These are phyloP conservation scores for Fusarium sp. DNA, from an alignment of 2,329 filamentous ascomycete species.

Conservation along the genomic window DNA sequence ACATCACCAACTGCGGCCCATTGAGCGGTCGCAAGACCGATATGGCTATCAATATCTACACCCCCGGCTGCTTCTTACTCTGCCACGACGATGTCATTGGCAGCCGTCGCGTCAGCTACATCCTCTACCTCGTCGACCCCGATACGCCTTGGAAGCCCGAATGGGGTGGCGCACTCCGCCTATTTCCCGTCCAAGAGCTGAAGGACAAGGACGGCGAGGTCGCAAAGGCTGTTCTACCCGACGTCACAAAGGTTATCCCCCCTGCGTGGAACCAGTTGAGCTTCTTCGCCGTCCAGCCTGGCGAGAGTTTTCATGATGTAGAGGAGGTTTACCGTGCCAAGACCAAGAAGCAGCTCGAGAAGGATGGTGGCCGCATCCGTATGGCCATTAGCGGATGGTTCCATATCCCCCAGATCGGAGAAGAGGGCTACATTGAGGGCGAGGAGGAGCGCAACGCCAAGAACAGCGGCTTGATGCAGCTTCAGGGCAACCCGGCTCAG, in stretches of 20 bases:
- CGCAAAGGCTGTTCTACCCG: slow-evolving; percentile 83
- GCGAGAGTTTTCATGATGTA: slow-evolving; percentile 99
- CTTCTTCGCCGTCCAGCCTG: slow-evolving; percentile 98
- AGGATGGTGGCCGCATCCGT: slow-evolving; percentile 81
- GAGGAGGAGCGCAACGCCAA: slow-evolving; percentile 89
- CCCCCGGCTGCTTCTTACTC: slow-evolving; percentile 92
- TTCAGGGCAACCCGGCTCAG: slow-evolving; percentile 90
- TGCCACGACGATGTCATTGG: slow-evolving; percentile 99
- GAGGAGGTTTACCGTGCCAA: slow-evolving; percentile 91
- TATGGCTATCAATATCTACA: slow-evolving; percentile 99
- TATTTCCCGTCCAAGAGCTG: slow-evolving; percentile 80
- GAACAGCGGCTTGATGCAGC: slow-evolving; percentile 90
- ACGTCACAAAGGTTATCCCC: slow-evolving; percentile 85
- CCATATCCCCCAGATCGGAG: slow-evolving; percentile 94
- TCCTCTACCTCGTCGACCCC: slow-evolving; percentile 93
- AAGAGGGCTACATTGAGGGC: slow-evolving; percentile 90
- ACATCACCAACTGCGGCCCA: slow-evolving; percentile 86
- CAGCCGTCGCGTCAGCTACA: slow-evolving; percentile 95
- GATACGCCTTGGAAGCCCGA: slow-evolving; percentile 89
- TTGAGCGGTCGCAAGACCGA: slow-evolving; percentile 95
- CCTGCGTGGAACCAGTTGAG: slow-evolving; percentile 97
- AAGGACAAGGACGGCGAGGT: slow-evolving; percentile 75
- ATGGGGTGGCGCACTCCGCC: slow-evolving; percentile 91
- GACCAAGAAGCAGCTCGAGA: slow-evolving; percentile 70
- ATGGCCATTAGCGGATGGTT: slow-evolving; percentile 99